Base-by-base conservation (phyloP, 2,329 filamentous ascomycete genomes). In the Stagonosporopsis rhizophila region DNA sequence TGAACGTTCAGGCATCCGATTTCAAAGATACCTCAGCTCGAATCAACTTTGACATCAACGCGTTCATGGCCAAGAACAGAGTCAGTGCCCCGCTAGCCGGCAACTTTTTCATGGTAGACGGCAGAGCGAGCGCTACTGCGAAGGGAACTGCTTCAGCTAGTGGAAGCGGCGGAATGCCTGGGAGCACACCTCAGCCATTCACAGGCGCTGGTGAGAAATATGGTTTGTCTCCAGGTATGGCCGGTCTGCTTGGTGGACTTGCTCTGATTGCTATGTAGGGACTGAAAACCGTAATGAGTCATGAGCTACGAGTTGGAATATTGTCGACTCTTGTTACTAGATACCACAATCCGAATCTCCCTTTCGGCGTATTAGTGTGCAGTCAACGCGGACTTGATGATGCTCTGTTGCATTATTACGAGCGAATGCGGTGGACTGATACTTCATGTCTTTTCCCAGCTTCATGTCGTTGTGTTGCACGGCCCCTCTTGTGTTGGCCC, bases 21-120 rank as follows among this genome's bases (percentile, higher is more conserved):
- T 72, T 71, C 35, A 52, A 62, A 6, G 56, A 67, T 3, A 62
- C 56, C 12, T 47, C 60, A 17, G 59, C 53, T 7, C 57, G 73
- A 12, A 62, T 75, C 35, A 58, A 58, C 4, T 76, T 76, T 44
- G 65, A 76, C 28, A 65, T 72, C 19, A 51, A 57, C 8, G 47
- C 56, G 6, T 76, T 76, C 37, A 66, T 69, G 59, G 32, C 59
- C 8, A 49, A 65, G 40, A 65, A 70, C 20, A 61, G 56, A 11
- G 38, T 76, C 34, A 58, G 53, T 14, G 59, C 58, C 17, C 73
- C 72, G 4, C 7, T 76, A 14, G 72, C 71, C 0, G 73, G 59
- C 4, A 75, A 76, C 48, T 76, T 71, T 60, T 74, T 76, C 47
- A 69, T 61, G 12, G 73, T 75, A 1, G 70, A 73, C 59, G 71